Conservation (phyloP, 2,329 filamentous ascomycete genomes). For the Pseudopithomyces chartarum region DNA sequence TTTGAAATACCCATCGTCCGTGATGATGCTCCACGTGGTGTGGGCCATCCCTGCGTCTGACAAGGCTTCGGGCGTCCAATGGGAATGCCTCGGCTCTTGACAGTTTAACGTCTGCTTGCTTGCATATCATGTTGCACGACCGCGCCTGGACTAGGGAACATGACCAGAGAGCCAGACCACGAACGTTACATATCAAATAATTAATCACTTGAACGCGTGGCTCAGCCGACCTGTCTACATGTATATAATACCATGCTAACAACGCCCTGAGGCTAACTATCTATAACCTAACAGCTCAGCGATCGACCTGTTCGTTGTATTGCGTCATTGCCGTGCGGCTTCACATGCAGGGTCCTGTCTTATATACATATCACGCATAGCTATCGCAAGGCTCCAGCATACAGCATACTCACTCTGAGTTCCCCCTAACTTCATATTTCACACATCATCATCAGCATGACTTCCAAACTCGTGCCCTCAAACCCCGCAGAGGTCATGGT, state of each 20-base stretch:
- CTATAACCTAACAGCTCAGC: background rate
- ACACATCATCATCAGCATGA: slow-evolving; percentile 29
- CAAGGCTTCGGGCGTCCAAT: background rate
- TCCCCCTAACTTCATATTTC: background rate
- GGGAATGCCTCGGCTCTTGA: background rate
- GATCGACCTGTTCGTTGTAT: background rate
- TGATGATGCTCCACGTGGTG: background rate
- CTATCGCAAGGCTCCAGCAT: slow-evolving; percentile 12
- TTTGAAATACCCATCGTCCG: background rate
- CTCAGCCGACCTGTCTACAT: background rate
- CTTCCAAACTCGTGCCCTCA: slow-evolving; percentile 50
- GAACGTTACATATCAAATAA: slow-evolving; percentile 1
- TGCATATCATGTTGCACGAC: background rate
- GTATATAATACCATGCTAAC: background rate
- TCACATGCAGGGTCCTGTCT: background rate
- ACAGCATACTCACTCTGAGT: background rate
- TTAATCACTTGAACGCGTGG: background rate
- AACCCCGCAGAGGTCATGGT: slow-evolving; percentile 87
- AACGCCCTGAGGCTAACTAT: background rate
- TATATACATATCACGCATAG: slow-evolving; percentile 20
- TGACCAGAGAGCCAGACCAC: background rate
- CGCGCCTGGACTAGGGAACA: background rate
- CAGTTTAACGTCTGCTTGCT: background rate
- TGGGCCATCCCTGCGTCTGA: background rate
- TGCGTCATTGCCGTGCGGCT: slow-evolving; percentile 12